Evolutionary conservation across 768 basidiomycete species (phyloP).

Genomic region (Trametes elegans): DNA sequence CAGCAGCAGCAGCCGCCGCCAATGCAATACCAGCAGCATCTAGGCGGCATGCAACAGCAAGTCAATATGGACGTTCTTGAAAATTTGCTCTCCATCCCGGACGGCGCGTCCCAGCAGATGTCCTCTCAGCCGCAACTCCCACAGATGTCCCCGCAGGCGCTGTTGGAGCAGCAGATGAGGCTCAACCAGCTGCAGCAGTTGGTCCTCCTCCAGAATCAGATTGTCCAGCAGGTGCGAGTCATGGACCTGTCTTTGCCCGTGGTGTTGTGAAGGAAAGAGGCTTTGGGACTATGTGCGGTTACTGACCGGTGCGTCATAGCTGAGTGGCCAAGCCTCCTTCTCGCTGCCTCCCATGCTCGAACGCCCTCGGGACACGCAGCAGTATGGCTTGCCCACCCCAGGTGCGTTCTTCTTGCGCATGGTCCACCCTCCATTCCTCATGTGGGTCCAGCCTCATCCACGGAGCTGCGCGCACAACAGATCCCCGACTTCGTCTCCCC

Average conservation of each 20-base stretch:
- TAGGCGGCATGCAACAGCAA: constrained; percentile 24
- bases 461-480: constrained; percentile 62
- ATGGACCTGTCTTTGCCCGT: not conserved
- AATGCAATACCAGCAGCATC: constrained; percentile 19
- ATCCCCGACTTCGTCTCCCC: constrained; percentile 61
- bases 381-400: constrained; percentile 64
- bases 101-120: constrained; percentile 16
- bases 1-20: constrained; percentile 20
- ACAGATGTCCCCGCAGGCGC: constrained; percentile 42
- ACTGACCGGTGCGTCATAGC: not conserved
- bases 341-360: constrained; percentile 31
- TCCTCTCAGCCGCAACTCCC: constrained; percentile 26
- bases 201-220: constrained; percentile 79
- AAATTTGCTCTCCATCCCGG: constrained; percentile 52
- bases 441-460: constrained; percentile 49
- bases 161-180: constrained; percentile 77
- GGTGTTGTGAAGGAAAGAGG: not conserved
- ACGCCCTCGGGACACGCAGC: constrained; percentile 28
- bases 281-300: not conserved
- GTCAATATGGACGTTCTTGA: constrained; percentile 48
- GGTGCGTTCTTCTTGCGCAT: constrained; percentile 40
- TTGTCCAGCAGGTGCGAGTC: constrained; percentile 76
- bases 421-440: constrained; percentile 5
- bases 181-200: constrained; percentile 74
- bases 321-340: constrained; percentile 35